These are phyloP conservation scores for Alternaria gaisen DNA, from an alignment of 2,329 filamentous ascomycete species.

Conservation along the genomic window DNA sequence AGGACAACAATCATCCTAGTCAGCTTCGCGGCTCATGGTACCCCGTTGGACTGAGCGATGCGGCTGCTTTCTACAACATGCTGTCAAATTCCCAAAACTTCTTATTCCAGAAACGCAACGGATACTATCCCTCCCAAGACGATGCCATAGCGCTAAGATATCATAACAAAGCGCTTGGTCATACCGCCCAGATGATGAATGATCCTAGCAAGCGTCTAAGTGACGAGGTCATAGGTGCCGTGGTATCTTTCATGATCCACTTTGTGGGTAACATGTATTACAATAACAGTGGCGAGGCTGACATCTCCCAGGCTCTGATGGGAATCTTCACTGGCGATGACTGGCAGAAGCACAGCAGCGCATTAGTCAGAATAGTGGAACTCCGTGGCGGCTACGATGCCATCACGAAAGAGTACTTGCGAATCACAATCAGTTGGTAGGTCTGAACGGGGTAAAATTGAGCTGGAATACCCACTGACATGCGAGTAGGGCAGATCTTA, in stretches of 20 bases:
- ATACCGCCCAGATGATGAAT: constrained; percentile 31
- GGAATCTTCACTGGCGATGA: constrained; percentile 30
- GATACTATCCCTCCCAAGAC: constrained; percentile 31
- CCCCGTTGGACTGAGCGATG: constrained; percentile 34
- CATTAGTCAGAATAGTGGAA: constrained; percentile 32
- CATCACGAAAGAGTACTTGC: constrained; percentile 33
- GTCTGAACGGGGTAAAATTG: neutral
- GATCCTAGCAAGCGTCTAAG: constrained; percentile 31
- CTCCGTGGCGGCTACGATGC: constrained; percentile 35
- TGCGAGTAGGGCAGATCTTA: constrained; percentile 36
- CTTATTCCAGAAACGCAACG: constrained; percentile 28
- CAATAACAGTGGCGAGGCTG: neutral
- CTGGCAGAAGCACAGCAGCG: constrained; percentile 37
- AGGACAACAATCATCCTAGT: constrained; percentile 31
- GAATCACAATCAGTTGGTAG: constrained; percentile 43
- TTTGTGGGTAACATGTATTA: constrained; percentile 25
- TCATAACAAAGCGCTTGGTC: constrained; percentile 34
- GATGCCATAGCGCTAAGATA: constrained; percentile 31
- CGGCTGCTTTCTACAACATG: constrained; percentile 35
- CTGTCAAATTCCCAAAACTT: constrained; percentile 43
- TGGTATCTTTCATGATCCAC: constrained; percentile 40
- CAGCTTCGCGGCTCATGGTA: constrained; percentile 40
- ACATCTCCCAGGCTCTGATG: constrained; percentile 23
- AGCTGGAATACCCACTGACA: constrained; percentile 4
- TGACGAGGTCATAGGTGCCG: constrained; percentile 29